Percentiles rank a stretch among this genome's conserved stretches.
Evolutionary conservation across 78 protist genomes (phyloP).

Genomic region (Dictyostelium intermedium): DNA sequence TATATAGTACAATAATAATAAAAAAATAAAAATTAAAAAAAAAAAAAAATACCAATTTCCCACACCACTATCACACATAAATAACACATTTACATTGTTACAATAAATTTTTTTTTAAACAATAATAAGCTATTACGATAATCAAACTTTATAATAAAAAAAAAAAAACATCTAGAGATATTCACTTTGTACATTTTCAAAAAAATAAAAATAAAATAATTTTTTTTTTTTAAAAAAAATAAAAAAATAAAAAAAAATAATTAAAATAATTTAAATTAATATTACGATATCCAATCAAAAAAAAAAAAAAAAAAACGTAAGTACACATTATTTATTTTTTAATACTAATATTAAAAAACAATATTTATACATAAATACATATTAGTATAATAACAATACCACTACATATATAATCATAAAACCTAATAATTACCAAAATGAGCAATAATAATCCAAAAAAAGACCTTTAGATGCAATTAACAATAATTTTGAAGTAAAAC

Average conservation of each 20-base stretch:
- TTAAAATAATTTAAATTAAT: background rate
- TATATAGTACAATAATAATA: background rate
- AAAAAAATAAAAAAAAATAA: no score
- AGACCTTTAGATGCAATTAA: constrained; percentile 21
- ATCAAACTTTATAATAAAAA: background rate
- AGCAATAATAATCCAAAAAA: background rate
- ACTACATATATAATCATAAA: background rate
- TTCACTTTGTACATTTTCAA: background rate
- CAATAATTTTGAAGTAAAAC: background rate
- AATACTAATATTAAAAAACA: background rate
- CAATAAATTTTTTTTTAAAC: no score
- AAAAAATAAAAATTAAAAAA: background rate
- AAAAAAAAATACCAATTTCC: background rate
- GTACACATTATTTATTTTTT: background rate
- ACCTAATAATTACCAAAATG: background rate
- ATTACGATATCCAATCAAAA: background rate
- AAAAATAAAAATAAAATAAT: background rate
- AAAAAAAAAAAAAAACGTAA: background rate
- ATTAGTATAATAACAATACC: no score
- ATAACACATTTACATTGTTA: background rate
- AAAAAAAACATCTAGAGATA: background rate
- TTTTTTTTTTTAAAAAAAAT: background rate
- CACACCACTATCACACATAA: background rate
- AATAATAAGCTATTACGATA: background rate
- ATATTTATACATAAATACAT: background rate